Evolutionary conservation across 768 basidiomycete species (phyloP), one percentile per base, ranked within the genome.

Genomic region (Cystobasidiopsis lactophilus): DNA sequence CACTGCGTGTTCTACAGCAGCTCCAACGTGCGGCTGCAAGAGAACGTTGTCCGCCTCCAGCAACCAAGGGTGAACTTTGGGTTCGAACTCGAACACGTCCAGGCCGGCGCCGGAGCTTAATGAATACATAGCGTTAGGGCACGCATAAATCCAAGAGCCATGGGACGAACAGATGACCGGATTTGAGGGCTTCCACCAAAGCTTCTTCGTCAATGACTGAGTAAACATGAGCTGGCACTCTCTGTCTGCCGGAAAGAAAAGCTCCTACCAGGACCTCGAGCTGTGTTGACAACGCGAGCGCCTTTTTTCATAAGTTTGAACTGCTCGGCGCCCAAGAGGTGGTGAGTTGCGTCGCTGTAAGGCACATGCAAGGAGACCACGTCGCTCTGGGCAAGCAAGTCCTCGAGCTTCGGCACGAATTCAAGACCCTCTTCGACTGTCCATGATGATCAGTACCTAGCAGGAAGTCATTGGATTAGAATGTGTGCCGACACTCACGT

Each of bases 361-460:
- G 78, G 75, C 44, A 79, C 65, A 47, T 79, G 78, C 14, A 80
- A 61, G 1, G 76, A 77, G 2, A 79, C 68, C 52, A 81, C 65
- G 60, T 80, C 78, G 55, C 76, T 74, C 47, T 67, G 61, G 40
- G 60, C 62, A 53, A 80, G 67, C 5, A 80, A 67, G 45, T 75
- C 71, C 33, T 73, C 72, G 59, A 79, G 78, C 2, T 72, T 68
- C 14, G 39, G 39, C n/a, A 59, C 54, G 23, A 52, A 52, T 13
- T 19, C 40, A 26, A 46, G 46, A 14, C 53, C 53, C 26, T 39
- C 45, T 33, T 48, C 53, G 3, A n/a, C 53, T 49, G 30, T 43
- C 10, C 33, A 16, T 35, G 33, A 35, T 35, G 33, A 35, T 7
- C 7, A 16, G 9, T 35, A 35, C 9, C 16, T 35, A 16, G 9